A percentile compares a stretch with the other conserved stretches of the same genome.
Evolutionary conservation across 2,329 filamentous ascomycete species (phyloP).

Genomic region (Torrubiella hemipterigena): DNA sequence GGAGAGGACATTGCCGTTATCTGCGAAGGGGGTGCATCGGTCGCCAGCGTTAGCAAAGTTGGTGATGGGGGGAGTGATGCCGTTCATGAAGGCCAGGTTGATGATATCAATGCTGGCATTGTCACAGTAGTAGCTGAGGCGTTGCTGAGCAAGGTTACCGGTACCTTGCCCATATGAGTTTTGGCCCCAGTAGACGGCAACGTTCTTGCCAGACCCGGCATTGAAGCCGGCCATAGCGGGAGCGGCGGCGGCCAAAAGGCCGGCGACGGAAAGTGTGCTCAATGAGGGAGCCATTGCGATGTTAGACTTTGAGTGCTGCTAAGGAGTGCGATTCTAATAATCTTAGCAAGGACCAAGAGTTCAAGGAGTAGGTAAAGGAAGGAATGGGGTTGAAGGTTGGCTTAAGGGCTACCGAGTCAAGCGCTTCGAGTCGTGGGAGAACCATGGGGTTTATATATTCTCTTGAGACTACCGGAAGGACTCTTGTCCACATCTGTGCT

Average conservation of each 20-base stretch:
- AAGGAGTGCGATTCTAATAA: no score
- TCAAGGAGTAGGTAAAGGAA: no score
- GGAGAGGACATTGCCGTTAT: constrained; percentile 39
- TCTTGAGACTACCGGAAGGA: no score
- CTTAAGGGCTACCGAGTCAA: no score
- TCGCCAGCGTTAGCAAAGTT: constrained; percentile 57
- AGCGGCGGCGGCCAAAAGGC: constrained; percentile 14
- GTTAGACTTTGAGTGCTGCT: neutral
- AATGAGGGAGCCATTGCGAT: constrained; percentile 3
- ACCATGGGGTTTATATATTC: no score
- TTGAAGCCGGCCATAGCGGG: constrained; percentile 29
- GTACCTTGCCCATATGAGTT: constrained; percentile 42
- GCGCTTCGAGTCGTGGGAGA: no score
- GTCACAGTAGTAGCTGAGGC: constrained; percentile 45
- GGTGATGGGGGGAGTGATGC: constrained; percentile 39
- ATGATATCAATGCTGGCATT: constrained; percentile 37
- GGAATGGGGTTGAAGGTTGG: no score
- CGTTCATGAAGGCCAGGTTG: constrained; percentile 49
- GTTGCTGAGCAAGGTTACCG: constrained; percentile 35
- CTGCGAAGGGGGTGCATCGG: constrained; percentile 45
- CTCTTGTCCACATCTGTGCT: no score
- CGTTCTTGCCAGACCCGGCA: constrained; percentile 33
- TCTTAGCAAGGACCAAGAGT: no score
- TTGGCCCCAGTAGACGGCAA: constrained; percentile 60
- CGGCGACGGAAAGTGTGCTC: constrained; percentile 8